Percentiles rank a stretch among this genome's conserved stretches.
phyloP scores from a whole-genome alignment of 1,284 basidiomycete species.

The Dichomitus squalens region DNA sequence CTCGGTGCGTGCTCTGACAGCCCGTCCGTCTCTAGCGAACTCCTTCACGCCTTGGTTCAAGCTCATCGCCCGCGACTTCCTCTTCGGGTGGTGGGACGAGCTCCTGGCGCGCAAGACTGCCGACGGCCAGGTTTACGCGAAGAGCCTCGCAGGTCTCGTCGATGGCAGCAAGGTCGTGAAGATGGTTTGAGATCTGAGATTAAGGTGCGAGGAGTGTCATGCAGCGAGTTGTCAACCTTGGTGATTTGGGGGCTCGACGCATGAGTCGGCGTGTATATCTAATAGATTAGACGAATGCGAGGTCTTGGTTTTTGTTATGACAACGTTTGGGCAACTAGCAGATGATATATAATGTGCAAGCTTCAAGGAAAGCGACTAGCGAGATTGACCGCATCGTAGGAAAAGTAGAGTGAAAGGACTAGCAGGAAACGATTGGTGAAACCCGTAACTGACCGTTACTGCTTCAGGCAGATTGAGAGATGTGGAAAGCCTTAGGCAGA shows the following conservation, averaged over 20 bases:
- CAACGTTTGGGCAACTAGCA: neutral
- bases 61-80: constrained; percentile 94
- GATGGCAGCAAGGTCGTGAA: constrained; percentile 79
- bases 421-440: no score
- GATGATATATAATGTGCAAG: no score
- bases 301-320: neutral
- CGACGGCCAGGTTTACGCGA: constrained; percentile 67
- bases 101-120: constrained; percentile 66
- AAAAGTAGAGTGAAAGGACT: no score
- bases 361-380: no score
- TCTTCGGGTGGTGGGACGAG: constrained; percentile 99
- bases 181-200: constrained; percentile 53
- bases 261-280: constrained; percentile 3
- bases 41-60: constrained; percentile 99
- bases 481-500: neutral
- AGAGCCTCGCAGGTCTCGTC: constrained; percentile 66
- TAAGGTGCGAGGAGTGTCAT: neutral
- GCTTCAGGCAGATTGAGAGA: neutral
- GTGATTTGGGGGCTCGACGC: neutral
- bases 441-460: no score
- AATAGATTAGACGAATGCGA: neutral
- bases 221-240: neutral
- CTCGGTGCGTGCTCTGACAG: neutral
- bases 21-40: no score
- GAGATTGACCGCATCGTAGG: no score